Base-by-base conservation (phyloP, 257 asterid genomes). In the Solanum habrochaites region DNA sequence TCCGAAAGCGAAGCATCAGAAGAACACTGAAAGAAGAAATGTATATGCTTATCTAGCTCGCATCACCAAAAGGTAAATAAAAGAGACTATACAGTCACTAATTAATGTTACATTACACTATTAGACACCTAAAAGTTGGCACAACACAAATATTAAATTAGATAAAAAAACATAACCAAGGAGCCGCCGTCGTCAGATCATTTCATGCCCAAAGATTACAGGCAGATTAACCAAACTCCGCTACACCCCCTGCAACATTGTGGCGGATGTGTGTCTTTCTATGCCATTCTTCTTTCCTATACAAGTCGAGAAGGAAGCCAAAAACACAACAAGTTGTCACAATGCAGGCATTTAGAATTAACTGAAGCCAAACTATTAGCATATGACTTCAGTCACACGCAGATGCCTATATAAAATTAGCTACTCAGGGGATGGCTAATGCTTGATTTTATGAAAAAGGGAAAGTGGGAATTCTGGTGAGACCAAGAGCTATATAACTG, bases 141-240 rank as follows among this genome's bases (percentile, higher is more conserved):
- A 49, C 20, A 11, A 29, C 31, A 81, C 16, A 5, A 14, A 2
- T 1, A 80, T 21, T 73, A 73, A 73, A 73, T 73, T 25, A 40
- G 39, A 20, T 12, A 85, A 66, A 4, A 31, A 81, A 39, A 86
- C 86, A 96, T 87, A 97, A 96, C 99, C 99, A 97, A 21, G 99
- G 98, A 88, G 99, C 98, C 99, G 95, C 4, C 4, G 99, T 97
- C 1, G 99, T n/a, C n/a, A n/a, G n/a, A n/a, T n/a, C n/a, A n/a
- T n/a, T n/a, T n/a, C n/a, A n/a, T n/a, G n/a, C n/a, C n/a, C n/a
- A n/a, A n/a, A n/a, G n/a, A n/a, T n/a, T n/a, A n/a, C n/a, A n/a
- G 60, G 99, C 98, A 69, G 99, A 96, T 80, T 97, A 69, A 97
- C 99, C 87, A 96, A 96, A 90, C 90, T 95, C 99, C 18, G 96